These are phyloP conservation scores for Porphyra umbilicalis DNA, from an alignment of 31 red algal species.

Conservation along the genomic window DNA sequence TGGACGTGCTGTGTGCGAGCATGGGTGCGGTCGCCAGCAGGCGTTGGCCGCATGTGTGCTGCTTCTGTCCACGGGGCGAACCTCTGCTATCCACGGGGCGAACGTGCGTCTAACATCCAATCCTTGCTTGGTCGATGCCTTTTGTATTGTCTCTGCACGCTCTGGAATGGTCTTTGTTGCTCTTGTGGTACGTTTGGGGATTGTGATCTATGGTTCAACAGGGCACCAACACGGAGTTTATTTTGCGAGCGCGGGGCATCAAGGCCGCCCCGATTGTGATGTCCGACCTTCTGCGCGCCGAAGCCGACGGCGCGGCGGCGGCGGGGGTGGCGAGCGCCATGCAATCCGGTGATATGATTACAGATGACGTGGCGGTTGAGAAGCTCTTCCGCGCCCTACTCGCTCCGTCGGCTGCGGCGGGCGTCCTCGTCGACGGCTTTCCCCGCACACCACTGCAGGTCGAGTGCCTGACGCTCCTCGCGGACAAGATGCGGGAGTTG, in stretches of 20 bases:
- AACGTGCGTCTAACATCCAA: too few species aligned
- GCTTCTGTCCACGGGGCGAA: too few species aligned
- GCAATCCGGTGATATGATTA: not conserved
- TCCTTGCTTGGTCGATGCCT: too few species aligned
- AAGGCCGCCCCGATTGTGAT: not conserved
- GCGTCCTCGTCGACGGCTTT: conserved; percentile 3
- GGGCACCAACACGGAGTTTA: not conserved
- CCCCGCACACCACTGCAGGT: not conserved
- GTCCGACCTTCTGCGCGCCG: not conserved
- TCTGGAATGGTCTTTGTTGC: too few species aligned
- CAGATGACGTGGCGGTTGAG: not conserved
- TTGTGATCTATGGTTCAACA: not conserved
- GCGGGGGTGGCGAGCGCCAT: not conserved
- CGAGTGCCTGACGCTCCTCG: not conserved
- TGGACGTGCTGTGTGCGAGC: not conserved
- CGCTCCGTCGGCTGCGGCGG: not conserved
- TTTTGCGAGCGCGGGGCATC: not conserved
- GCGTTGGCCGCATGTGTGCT: too few species aligned
- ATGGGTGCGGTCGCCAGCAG: too few species aligned
- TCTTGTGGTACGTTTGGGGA: too few species aligned
- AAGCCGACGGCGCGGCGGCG: not conserved
- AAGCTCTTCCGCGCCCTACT: not conserved
- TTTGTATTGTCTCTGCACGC: too few species aligned
- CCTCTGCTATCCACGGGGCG: too few species aligned
- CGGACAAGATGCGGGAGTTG: conserved; percentile 5